phyloP scores from a whole-genome alignment of 805 yeast genomes.

The Tetrapisispora pingtungensis region DNA sequence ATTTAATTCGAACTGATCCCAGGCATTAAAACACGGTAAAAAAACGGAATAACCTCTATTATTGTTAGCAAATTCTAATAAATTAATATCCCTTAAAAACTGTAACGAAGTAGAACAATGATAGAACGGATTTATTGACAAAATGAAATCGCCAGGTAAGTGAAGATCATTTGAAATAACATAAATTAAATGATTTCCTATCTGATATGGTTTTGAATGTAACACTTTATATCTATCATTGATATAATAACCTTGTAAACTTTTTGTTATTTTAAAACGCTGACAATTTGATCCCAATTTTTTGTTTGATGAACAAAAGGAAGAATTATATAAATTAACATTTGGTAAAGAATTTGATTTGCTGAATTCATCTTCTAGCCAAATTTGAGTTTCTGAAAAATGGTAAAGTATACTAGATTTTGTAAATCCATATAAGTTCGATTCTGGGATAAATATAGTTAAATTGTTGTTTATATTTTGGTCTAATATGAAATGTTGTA shows the following conservation, averaged over 20 bases:
- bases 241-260: conserved; percentile 27
- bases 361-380: conserved; percentile 14
- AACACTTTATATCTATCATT: conserved; percentile 48
- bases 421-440: conserved; percentile 27
- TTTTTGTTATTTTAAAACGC: conserved; percentile 38
- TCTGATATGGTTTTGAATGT: conserved; percentile 33
- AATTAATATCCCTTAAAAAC: conserved; percentile 42
- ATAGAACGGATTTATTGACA: conserved; percentile 53
- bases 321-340: conserved; percentile 37
- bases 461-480: conserved; percentile 31
- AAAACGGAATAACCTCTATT: conserved; percentile 61
- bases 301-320: conserved; percentile 43
- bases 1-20: conserved; percentile 55
- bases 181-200: conserved; percentile 63
- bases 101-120: conserved; percentile 57
- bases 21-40: conserved; percentile 66
- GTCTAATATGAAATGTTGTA: conserved; percentile 49
- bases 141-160: conserved; percentile 54
- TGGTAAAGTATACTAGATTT: conserved; percentile 48
- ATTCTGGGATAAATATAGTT: conserved; percentile 50
- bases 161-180: conserved; percentile 49
- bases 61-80: conserved; percentile 45
- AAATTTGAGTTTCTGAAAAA: conserved; percentile 31
- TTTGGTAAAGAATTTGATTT: background rate
- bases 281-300: conserved; percentile 56